Conservation (phyloP, 805 yeast genomes). For the Saccharomyces jurei region DNA sequence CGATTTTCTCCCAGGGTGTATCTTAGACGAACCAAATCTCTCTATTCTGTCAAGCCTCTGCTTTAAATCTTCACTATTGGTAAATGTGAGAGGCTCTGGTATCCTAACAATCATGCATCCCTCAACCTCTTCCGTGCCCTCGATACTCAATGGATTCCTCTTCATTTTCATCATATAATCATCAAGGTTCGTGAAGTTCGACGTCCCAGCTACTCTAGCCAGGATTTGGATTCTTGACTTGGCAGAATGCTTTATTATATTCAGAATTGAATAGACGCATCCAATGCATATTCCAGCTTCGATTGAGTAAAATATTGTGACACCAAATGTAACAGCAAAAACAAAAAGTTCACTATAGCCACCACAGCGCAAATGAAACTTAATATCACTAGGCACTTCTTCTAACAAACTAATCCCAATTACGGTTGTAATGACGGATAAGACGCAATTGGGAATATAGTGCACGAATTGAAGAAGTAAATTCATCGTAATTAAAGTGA, state of each 20-base stretch:
- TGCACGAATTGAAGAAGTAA: constrained; percentile 56
- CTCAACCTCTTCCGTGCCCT: constrained; percentile 39
- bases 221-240: constrained; percentile 77
- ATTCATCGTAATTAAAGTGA: constrained; percentile 57
- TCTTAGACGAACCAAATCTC: constrained; percentile 61
- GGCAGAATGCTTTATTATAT: constrained; percentile 75
- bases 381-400: constrained; percentile 74
- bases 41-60: constrained; percentile 62
- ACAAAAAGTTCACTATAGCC: constrained; percentile 76
- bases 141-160: constrained; percentile 1
- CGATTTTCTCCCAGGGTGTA: constrained; percentile 68
- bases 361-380: constrained; percentile 60
- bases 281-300: constrained; percentile 91
- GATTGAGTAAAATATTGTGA: constrained; percentile 66
- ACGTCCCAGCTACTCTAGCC: constrained; percentile 56
- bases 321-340: constrained; percentile 51
- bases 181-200: constrained; percentile 65
- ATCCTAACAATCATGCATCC: constrained; percentile 73
- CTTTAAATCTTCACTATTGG: constrained; percentile 72
- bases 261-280: constrained; percentile 64
- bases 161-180: constrained; percentile 36
- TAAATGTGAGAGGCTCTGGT: constrained; percentile 84
- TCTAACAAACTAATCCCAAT: constrained; percentile 72
- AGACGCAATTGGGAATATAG: constrained; percentile 68
- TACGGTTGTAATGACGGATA: constrained; percentile 70